Percentiles rank a stretch among this genome's conserved stretches.
phyloP scores from a whole-genome alignment of 371 early-diverging fungal genomes.

The Dinochytrium kinnereticum region DNA sequence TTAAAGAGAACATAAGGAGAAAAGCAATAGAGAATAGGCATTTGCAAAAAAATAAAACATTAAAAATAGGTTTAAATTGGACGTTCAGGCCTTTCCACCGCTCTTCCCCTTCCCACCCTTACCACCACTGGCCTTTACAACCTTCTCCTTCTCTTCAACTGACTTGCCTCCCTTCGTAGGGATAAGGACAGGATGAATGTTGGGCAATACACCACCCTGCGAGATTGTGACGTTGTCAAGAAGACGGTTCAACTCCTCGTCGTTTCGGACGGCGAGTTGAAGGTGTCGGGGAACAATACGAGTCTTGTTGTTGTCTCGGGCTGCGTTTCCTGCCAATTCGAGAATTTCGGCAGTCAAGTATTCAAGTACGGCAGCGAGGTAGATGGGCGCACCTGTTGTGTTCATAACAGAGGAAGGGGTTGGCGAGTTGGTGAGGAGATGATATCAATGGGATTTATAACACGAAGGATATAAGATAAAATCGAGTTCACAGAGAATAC shows the following conservation, averaged over 20 bases:
- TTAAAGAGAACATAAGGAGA: too few species aligned
- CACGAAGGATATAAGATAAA: too few species aligned
- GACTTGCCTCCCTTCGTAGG: constrained; percentile 45
- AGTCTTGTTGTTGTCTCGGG: constrained; percentile 88
- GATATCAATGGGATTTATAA: too few species aligned
- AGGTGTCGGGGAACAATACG: constrained; percentile 92
- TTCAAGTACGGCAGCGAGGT: constrained; percentile 89
- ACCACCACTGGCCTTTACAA: too few species aligned
- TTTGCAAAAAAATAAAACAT: neutral
- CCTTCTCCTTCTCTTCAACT: neutral
- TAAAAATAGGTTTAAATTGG: neutral
- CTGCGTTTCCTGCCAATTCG: constrained; percentile 91
- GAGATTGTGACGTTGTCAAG: constrained; percentile 80
- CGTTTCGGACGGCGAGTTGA: constrained; percentile 94
- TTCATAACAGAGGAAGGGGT: too few species aligned
- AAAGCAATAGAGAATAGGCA: neutral
- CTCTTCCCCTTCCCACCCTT: constrained; percentile 11
- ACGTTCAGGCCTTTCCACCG: neutral
- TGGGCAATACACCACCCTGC: constrained; percentile 57
- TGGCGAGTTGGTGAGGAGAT: too few species aligned
- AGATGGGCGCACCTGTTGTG: constrained; percentile 80
- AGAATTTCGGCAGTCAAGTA: constrained; percentile 91
- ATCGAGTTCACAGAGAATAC: neutral
- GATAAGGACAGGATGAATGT: constrained; percentile 55
- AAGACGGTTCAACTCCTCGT: constrained; percentile 95